Evolutionary conservation across 805 yeast species (phyloP), one percentile per base, ranked within the genome.

Genomic region (Jamesozyma hellenica): DNA sequence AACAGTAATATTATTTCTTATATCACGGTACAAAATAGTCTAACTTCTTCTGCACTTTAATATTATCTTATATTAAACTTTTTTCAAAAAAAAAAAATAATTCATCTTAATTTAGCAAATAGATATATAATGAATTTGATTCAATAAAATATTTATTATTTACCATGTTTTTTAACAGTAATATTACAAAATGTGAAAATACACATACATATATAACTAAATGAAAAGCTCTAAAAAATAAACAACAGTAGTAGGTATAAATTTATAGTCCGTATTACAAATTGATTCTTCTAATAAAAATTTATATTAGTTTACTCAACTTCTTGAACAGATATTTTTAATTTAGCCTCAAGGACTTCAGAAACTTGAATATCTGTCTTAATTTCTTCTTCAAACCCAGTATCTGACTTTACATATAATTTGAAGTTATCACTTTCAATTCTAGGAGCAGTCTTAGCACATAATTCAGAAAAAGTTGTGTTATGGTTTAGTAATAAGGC

Each of bases 401-500:
- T 60, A 18, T 53, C 51, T 21, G 51, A 44, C 38, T 62, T 67
- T 4, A 62, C 51, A 26, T 46, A 60, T 18, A 69, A 47, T 36
- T 54, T 59, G 45, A 68, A 67, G 12, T 56, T 41, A 2, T 53
- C 57, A 4, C 50, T 47, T 35, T 69, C 72, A 39, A 77, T 66
- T 42, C 83, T 58, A 40, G 74, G 72, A 35, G 62, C 61, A 39
- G 78, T 67, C 52, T 75, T 77, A 23, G 62, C 55, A 46, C 70
- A 68, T 42, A 78, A 53, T 42, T 74, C 81, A 27, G 60, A 64
- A 34, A 73, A 56, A 4, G 72, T 62, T 36, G 72, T 69, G 44
- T 63, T 66, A 12, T 65, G 52, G 26, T 77, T 75, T 29, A 78
- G 62, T 44, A 77, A 59, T 32, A 83, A 66, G 1, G 86, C 92